Evolutionary conservation across 225 moss, liverwort and hornwort genomes (phyloP), one percentile per base, ranked within the genome.

Genomic region (Takakia lepidozioides): DNA sequence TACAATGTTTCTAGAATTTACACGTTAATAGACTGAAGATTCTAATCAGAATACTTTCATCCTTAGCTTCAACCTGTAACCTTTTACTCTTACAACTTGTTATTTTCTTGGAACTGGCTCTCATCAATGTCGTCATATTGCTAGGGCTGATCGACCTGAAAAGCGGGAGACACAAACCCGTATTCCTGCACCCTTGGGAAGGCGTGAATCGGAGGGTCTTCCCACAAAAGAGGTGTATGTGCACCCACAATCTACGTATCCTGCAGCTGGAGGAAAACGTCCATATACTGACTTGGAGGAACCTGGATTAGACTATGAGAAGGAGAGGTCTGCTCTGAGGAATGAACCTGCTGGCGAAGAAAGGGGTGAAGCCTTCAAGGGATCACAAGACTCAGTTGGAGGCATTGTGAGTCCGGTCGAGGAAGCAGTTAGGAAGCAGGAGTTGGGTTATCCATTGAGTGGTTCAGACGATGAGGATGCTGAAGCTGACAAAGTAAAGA

Each of bases 241-340:
- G 52, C 58, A 48, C 44, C 71, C 78, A 29, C 66, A 63, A 51
- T 60, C 83, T 29, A 60, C 64, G 27, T 38, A 58, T 30, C 73
- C 69, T 44, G 27, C 47, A 45, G 48, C 58, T 27, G 80, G 75
- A 55, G 87, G 80, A 26, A 85, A 68, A 53, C 82, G 85, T 28
- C 40, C 68, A 36, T 70, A 75, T 34, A 80, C 58, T 66, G 80
- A 85, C 19, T 13, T 72, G 43, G 80, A 88, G 46, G 85, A 88
- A 66, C 48, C 37, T 38, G 27, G 43, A 35, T 17, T 59, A 39
- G 74, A 70, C 37, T 48, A 4, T 24, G 38, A 13, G 60, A 87
- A 71, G 46, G 78, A 72, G 56, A 72, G 70, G 48, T 41, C 55
- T 26, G 43, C 50, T 2, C 72, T 62, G 51, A 73, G 66, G 57